A percentile compares a stretch with the other conserved stretches of the same genome.
Evolutionary conservation across 768 basidiomycete genomes (phyloP).

Genomic region (Hirschioporus abietinus): DNA sequence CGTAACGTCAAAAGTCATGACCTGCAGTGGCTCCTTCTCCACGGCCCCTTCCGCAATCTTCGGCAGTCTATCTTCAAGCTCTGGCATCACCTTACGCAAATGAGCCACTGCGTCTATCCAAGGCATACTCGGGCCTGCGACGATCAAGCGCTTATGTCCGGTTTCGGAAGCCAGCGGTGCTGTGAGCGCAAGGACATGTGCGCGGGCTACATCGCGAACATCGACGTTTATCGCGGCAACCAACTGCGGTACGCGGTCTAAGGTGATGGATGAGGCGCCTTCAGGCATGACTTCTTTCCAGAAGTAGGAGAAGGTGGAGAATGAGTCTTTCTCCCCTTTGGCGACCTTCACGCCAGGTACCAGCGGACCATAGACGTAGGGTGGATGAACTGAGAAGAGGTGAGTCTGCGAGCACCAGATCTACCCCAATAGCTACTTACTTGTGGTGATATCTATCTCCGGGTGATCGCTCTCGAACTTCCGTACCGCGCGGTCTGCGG

Average conservation of each 20-base stretch:
- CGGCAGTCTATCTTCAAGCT: not conserved
- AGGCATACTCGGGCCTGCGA: constrained; percentile 11
- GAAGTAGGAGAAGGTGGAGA: constrained; percentile 24
- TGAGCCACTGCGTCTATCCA: not conserved
- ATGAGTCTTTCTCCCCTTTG: constrained; percentile 21
- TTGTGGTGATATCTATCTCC: constrained; percentile 14
- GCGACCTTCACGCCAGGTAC: constrained; percentile 23
- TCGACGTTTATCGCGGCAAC: constrained; percentile 15
- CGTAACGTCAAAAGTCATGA: not conserved
- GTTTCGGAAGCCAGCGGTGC: constrained; percentile 21
- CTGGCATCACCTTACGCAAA: not conserved
- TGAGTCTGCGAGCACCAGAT: not conserved
- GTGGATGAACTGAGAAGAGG: constrained; percentile 29
- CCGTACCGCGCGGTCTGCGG: not conserved
- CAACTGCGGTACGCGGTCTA: constrained; percentile 5
- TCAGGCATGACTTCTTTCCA: constrained; percentile 15
- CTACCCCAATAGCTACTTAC: constrained; percentile 10
- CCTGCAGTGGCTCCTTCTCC: not conserved
- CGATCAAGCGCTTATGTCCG: constrained; percentile 25
- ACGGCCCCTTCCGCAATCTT: not conserved
- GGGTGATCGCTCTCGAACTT: not conserved
- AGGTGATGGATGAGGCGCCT: not conserved
- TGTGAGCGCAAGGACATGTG: constrained; percentile 24
- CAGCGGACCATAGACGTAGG: constrained; percentile 33
- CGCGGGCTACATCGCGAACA: constrained; percentile 27